Base-by-base conservation (phyloP, 176 grass and related monocot species). In the Zoysia japonica region DNA sequence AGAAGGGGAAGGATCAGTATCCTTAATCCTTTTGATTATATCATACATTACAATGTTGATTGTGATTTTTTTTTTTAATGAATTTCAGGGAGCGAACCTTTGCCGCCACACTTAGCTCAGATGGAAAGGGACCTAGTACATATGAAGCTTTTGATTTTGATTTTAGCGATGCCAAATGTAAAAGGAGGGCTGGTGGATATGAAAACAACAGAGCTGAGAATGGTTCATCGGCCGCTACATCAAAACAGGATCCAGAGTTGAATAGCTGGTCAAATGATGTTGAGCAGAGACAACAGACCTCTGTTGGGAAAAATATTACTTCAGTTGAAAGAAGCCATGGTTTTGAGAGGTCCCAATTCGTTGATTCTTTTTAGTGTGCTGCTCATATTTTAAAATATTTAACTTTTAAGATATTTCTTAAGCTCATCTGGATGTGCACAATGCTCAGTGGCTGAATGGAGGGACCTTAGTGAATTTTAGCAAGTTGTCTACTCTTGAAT, bases 281-380 rank as follows among this genome's bases (percentile, higher is more conserved):
- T 87, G 90, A 90, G 65, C 79, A 88, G 67, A 91, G 81, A 89
- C 78, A 90, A 49, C 88, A 89, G 65, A 85, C 73, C 82, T 89
- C 84, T 79, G 71, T 73, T 63, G 74, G 65, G 55, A 62, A 63
- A 74, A 72, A 70, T 78, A 85, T 20, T 52, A 76, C 80, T 71
- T 40, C 35, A 19, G 36, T 77, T 82, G 96, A 93, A 81, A 93
- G 78, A 84, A 77, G 71, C 10, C 86, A 64, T 13, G 63, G 42
- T 79, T 73, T 88, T 81, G 90, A 99, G 77, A 93, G 96, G 96
- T 99, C 79, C 48, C 82, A 80, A 61, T 87, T 70, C 37, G 6
- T 47, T 51, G 45, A 49, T 44, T 67, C 54, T 45, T 39, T 49
- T 48, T 17, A 68, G 35, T 38, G 39, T 11, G 70, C 36, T 71